phyloP scores from a whole-genome alignment of 805 yeast genomes.

The Lipomyces mesembrius region DNA sequence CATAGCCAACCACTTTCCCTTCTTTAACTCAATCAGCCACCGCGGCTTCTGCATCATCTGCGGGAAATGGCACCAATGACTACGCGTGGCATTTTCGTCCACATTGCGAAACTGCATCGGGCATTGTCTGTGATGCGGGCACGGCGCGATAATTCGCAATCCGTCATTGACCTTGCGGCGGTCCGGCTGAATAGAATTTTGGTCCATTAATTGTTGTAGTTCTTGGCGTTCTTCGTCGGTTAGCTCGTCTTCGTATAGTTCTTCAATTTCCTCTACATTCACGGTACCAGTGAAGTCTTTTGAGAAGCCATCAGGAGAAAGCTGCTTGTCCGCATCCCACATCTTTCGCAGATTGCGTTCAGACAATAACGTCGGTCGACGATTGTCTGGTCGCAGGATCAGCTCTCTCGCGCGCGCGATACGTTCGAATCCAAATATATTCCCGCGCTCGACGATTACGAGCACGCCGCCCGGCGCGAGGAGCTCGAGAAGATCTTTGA shows the following conservation, averaged over 20 bases:
- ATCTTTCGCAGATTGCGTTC: conserved; percentile 6
- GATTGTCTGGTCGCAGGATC: conserved; percentile 69
- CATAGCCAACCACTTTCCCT: conserved; percentile 74
- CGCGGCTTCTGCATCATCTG: conserved; percentile 77
- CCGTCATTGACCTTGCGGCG: conserved; percentile 49
- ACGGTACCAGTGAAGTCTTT: conserved; percentile 6
- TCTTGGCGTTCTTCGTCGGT: conserved; percentile 23
- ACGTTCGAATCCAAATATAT: conserved; percentile 84
- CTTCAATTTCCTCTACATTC: conserved; percentile 7
- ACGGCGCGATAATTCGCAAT: conserved; percentile 80
- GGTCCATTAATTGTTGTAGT: neutral
- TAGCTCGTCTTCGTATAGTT: conserved; percentile 5
- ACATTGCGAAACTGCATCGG: conserved; percentile 82
- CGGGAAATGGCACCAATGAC: conserved; percentile 76
- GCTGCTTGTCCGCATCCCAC: neutral
- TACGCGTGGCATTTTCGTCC: conserved; percentile 56
- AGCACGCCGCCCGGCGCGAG: conserved; percentile 80
- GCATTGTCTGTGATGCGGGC: conserved; percentile 83
- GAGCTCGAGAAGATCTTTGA: conserved; percentile 62
- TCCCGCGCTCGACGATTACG: conserved; percentile 84
- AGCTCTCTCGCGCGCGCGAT: conserved; percentile 89
- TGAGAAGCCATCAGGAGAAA: conserved; percentile 4
- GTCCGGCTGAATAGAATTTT: neutral
- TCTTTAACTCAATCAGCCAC: conserved; percentile 79
- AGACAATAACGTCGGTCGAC: neutral